Conservation (phyloP, 129 eudicot genomes). For the Pittosporum tobira region DNA sequence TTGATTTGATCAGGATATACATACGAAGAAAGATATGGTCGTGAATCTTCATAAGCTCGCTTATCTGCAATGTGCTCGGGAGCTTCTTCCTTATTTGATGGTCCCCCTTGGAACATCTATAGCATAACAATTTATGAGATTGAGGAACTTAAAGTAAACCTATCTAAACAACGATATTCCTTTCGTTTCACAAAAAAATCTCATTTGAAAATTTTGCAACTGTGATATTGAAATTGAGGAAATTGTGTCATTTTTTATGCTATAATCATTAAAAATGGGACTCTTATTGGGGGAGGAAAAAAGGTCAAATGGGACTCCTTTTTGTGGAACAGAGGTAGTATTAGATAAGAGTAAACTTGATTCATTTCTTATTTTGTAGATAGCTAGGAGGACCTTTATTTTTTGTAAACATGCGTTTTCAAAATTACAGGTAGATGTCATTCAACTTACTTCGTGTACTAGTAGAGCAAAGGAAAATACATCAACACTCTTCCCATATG, state of each 20-base stretch:
- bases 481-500: slow-evolving; percentile 30
- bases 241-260: too few relatives aligned
- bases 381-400: background rate
- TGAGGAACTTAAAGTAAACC: too few relatives aligned
- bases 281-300: too few relatives aligned
- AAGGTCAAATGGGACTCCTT: too few relatives aligned
- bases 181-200: too few relatives aligned
- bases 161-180: too few relatives aligned
- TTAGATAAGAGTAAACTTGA: slow-evolving; percentile 9
- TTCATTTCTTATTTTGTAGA: background rate
- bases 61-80: slow-evolving; percentile 59
- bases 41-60: slow-evolving; percentile 58
- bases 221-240: too few relatives aligned
- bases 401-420: background rate
- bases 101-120: slow-evolving; percentile 71
- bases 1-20: slow-evolving; percentile 48
- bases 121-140: slow-evolving; percentile 4
- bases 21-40: slow-evolving; percentile 46
- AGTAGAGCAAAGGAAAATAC: slow-evolving; percentile 35
- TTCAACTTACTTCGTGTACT: slow-evolving; percentile 21
- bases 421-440: background rate
- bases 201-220: too few relatives aligned
- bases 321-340: too few relatives aligned
- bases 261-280: too few relatives aligned
- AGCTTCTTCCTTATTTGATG: slow-evolving; percentile 51